Percentiles rank a stretch among this genome's conserved stretches.
Evolutionary conservation across 108 stramenopile genomes (phyloP).

Genomic region (Mediolabrus comicus): DNA sequence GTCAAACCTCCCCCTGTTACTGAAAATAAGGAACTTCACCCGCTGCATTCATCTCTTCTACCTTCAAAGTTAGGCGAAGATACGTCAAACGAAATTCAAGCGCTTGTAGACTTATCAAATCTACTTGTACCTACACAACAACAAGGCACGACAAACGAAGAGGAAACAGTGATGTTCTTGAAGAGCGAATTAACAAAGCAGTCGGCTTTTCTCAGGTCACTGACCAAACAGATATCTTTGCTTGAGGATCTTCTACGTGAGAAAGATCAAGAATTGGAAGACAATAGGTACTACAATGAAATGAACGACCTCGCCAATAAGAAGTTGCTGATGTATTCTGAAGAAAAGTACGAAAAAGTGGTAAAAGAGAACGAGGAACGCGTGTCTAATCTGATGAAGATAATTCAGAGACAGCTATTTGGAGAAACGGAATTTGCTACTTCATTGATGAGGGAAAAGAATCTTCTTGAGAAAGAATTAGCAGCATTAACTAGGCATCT

Average conservation of each 20-base stretch:
- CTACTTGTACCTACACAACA: not conserved
- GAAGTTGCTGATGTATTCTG: conserved; percentile 1
- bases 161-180: not conserved
- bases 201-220: not conserved
- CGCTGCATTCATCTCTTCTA: not conserved
- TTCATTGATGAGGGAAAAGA: not conserved
- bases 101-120: not conserved
- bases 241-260: conserved; percentile 8
- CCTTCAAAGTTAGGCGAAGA: not conserved
- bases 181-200: not conserved
- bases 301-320: conserved; percentile 13
- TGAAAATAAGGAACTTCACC: not conserved
- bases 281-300: not conserved
- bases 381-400: not conserved
- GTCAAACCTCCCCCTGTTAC: no score
- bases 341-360: not conserved
- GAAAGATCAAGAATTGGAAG: conserved; percentile 20
- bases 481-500: not conserved
- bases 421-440: conserved; percentile 1
- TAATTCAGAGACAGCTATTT: conserved; percentile 13
- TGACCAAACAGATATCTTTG: not conserved
- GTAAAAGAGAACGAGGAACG: conserved; percentile 1
- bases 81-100: not conserved
- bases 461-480: not conserved
- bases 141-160: not conserved